phyloP scores from a whole-genome alignment of 768 basidiomycete genomes.

The Leccinum incarnatum region DNA sequence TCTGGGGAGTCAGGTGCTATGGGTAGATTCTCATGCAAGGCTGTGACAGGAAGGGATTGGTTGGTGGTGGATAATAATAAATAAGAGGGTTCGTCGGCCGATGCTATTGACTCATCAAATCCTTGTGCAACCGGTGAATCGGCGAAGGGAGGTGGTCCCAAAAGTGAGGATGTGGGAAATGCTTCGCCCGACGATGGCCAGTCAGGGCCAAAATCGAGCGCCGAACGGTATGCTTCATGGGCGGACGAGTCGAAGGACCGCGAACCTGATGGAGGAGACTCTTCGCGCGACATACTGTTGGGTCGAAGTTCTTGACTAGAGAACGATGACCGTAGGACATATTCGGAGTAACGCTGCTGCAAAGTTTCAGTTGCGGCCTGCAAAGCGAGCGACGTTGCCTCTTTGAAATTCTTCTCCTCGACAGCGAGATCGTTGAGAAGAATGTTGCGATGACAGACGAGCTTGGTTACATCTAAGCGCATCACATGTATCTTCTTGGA shows the following conservation, averaged over 20 bases:
- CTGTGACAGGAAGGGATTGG: conserved; percentile 20
- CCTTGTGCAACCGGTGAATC: conserved; percentile 36
- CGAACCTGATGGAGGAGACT: conserved; percentile 9
- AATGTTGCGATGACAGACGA: conserved; percentile 73
- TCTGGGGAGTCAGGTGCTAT: conserved; percentile 46
- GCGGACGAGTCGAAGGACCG: conserved; percentile 44
- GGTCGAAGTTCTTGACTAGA: conserved; percentile 30
- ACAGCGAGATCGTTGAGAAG: conserved; percentile 72
- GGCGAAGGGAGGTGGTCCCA: conserved; percentile 28
- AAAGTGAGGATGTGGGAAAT: conserved; percentile 31
- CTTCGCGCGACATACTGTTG: conserved; percentile 15
- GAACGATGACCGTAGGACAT: conserved; percentile 33
- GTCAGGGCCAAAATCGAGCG: conserved; percentile 53
- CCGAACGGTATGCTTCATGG: conserved; percentile 66
- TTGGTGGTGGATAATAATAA: conserved; percentile 20
- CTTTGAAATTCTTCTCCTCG: conserved; percentile 64
- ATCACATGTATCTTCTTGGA: conserved; percentile 63
- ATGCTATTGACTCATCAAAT: conserved; percentile 32
- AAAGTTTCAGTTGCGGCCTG: conserved; percentile 69
- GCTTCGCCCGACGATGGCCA: conserved; percentile 46
- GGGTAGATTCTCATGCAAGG: conserved; percentile 46
- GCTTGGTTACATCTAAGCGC: conserved; percentile 70
- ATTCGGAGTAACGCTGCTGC: conserved; percentile 40
- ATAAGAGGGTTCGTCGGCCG: conserved; percentile 26
- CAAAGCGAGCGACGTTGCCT: conserved; percentile 68